Base-by-base conservation (phyloP, 345 rosid genomes). In the Aquilaria sinensis region DNA sequence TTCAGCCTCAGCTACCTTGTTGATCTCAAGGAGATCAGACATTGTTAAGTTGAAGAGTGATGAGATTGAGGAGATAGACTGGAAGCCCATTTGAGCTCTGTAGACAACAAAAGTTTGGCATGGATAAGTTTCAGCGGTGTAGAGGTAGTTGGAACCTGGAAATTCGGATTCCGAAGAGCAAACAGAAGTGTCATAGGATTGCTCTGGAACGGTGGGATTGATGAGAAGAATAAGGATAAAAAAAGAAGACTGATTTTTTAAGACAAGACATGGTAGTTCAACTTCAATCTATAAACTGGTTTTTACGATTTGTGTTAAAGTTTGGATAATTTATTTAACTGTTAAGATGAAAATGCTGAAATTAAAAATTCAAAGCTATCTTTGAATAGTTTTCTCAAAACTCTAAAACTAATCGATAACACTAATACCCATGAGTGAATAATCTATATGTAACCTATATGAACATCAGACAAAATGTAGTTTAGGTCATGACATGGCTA, bases 51-150 rank as follows among this genome's bases (percentile, higher is more conserved):
- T 62, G 61, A 77, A 77, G 43, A 77, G 78, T 41, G 71, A 58
- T 10, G 78, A 57, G 32, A 74, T 58, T 2, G 72, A 67, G 37
- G 75, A 58, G 45, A 73, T 6, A 31, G 71, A 51, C 29, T 53
- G 50, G 67, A 67, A 77, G 62, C 54, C 59, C 13, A 54, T 34
- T 56, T 77, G 78, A 53, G 75, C 75, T 32, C 74, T 61, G 47
- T 70, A 73, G 37, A 55, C 63, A 31, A 77, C 4, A n/a, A 41
- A 74, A 53, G 81, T 60, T 0, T 62, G 13, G 65, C 74, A 77
- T 4, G 50, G 53, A 10, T 6, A 14, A 46, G 46, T 4, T 3
- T 49, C 13, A 3, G 68, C 31, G 61, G 29, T 58, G 62, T 73
- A 74, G 34, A 58, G 29, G 64, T 70, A 74, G 33, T 72, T 76